Evolutionary conservation across 176 grass and related monocot genomes (phyloP), one percentile per base, ranked within the genome.

Genomic region (Saccharum officinarum): DNA sequence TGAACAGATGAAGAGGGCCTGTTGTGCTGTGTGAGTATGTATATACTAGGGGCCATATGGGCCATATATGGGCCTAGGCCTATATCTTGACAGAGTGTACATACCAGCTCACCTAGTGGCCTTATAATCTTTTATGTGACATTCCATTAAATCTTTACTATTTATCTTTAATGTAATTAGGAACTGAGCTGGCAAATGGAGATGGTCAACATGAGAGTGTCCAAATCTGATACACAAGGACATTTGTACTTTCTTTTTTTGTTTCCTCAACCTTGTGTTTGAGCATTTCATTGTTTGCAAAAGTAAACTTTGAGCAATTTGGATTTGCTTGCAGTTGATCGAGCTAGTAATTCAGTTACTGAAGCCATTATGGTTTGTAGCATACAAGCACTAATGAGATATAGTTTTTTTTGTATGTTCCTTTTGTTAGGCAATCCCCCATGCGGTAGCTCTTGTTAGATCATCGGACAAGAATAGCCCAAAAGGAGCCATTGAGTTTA

Each of bases 401-500:
- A 8, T 75, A 18, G n/a, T 82, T 25, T 67, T 14, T 67, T 22
- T 46, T 67, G 57, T 77, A 46, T 78, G 52, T 60, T 87, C 23
- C 23, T 87, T 73, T 12, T 74, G 72, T 73, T 87, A 98, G 96
- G 96, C 96, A 47, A 94, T 98, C 76, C 96, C 93, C 42, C 96
- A 94, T 75, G 96, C 96, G 22, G 84, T 98, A 79, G 87, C 96
- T 94, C 87, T 95, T 77, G 88, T 90, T 87, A 93, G 96, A 84
- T 92, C 87, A 72, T 80, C 96, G 3, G 87, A 92, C 78, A 98
- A 92, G 73, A 95, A 86, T 86, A 98, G 96, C 84, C 96, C 96
- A 64, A 88, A 86, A 86, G 93, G 91, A 94, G 93, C 96, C 71
- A 92, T 98, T 79, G 93, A 98, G 59, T 98, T 98, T 85, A 91